These are phyloP conservation scores for Microthlaspi erraticum DNA, from an alignment of 345 rosid genomes.

Conservation along the genomic window DNA sequence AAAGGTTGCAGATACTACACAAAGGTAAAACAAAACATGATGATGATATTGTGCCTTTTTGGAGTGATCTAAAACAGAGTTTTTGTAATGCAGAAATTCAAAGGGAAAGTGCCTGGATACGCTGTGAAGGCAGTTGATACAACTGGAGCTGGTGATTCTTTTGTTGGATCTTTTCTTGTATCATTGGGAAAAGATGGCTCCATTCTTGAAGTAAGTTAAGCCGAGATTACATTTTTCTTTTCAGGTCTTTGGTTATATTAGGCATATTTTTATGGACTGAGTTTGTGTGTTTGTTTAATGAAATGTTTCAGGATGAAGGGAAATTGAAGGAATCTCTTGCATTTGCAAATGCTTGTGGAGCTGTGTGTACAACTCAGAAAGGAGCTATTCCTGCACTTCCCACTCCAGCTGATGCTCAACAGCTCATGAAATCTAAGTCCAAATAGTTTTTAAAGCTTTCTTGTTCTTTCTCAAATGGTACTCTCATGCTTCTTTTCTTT, in stretches of 20 bases:
- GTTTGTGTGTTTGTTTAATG: conserved; percentile 12
- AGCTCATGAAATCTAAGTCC: conserved; percentile 49
- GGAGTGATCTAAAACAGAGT: not conserved
- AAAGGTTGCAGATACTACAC: conserved; percentile 73
- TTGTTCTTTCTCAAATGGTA: not conserved
- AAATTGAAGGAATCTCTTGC: conserved; percentile 56
- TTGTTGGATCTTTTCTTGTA: conserved; percentile 60
- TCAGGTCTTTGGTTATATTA: not conserved
- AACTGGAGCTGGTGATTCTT: conserved; percentile 78
- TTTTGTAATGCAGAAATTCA: conserved; percentile 46
- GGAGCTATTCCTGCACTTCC: conserved; percentile 75
- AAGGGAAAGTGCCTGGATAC: conserved; percentile 54
- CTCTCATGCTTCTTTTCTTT: conserved; percentile 10
- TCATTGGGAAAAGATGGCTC: conserved; percentile 51
- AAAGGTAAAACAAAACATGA: conserved; percentile 44
- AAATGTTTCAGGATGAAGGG: conserved; percentile 51
- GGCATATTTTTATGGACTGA: not conserved
- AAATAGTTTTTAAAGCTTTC: not conserved
- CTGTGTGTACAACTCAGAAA: conserved; percentile 67
- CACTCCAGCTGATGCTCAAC: conserved; percentile 48
- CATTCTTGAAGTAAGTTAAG: conserved; percentile 17
- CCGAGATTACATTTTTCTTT: not conserved
- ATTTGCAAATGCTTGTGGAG: conserved; percentile 73
- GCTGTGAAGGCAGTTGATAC: conserved; percentile 63
- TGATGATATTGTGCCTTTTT: not conserved